Evolutionary conservation across 106 monocot species (phyloP).

Genomic region (Dendrobium huoshanense): DNA sequence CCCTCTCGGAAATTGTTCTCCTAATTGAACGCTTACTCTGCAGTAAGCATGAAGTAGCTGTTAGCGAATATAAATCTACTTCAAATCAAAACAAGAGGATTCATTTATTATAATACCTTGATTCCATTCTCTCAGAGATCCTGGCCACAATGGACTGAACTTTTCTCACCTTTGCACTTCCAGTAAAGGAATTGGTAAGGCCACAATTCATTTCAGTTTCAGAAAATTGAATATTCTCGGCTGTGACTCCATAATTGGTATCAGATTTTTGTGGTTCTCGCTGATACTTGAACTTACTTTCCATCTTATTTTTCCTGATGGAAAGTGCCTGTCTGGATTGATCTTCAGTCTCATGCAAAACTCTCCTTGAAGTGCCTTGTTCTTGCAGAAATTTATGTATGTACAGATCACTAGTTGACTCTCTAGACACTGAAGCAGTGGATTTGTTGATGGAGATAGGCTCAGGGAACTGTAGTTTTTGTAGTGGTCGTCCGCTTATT

Average conservation of each 20-base stretch:
- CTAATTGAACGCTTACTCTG: not conserved
- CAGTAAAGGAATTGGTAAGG: not conserved
- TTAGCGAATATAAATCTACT: not conserved
- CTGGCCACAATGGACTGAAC: constrained; percentile 1
- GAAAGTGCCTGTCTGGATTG: constrained; percentile 5
- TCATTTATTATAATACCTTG: constrained; percentile 15
- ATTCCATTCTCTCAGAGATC: constrained; percentile 14
- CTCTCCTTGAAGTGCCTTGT: constrained; percentile 8
- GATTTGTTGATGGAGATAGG: constrained; percentile 7
- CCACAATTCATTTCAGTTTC: constrained; percentile 22
- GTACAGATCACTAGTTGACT: not conserved
- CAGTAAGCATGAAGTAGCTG: not conserved
- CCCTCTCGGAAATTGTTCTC: constrained; percentile 7
- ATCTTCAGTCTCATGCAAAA: constrained; percentile 15
- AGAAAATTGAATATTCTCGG: constrained; percentile 10
- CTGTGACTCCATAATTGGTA: not conserved
- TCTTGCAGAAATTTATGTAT: constrained; percentile 12
- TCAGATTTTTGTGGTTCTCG: not conserved
- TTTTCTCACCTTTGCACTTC: constrained; percentile 7
- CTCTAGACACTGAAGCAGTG: constrained; percentile 5
- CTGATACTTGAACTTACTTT: no score
- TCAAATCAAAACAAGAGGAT: not conserved
- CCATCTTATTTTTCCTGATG: constrained; percentile 1
- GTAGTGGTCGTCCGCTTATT: not conserved
- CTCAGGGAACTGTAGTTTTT: not conserved